Evolutionary conservation across 192 early-diverging fungal genomes (phyloP), one percentile per base, ranked within the genome.

Genomic region (Coemansia sp.): DNA sequence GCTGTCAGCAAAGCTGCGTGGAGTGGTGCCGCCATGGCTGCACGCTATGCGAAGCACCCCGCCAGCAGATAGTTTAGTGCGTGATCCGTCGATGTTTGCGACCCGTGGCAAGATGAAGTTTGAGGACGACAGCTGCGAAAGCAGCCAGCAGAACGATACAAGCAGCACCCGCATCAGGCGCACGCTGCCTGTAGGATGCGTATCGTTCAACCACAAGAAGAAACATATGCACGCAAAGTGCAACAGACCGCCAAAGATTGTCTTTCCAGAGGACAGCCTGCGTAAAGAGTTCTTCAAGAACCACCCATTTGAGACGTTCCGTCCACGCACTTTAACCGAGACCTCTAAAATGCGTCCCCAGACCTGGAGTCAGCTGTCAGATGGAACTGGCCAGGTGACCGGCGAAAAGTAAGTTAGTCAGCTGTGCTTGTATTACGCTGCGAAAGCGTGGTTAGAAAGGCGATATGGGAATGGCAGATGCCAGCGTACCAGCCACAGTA

Each of bases 201-300:
- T 81, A 11, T 43, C 73, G 28, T 48, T 50, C 25, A 23, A 51
- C 11, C 71, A 73, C 67, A 78, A 81, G 58, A 84, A 82, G 63
- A 77, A 81, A 56, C 73, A 84, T 35, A 77, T 90, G 58, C 83
- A 82, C 43, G 85, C 84, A 42, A 77, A 64, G 67, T 80, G 78
- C 32, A 81, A 84, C 27, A 62, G 77, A 65, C 89, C 91, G 44
- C 85, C 82, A 14, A 68, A 64, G 53, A 95, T 98, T 30, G 86
- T 81, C 31, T 98, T 93, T 60, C 91, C 91, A 5, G 94, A 97
- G 75, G 96, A 98, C 76, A 57, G 68, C 54, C 82, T 98, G 58
- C 87, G 96, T 51, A 53, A 81, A 51, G 84, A 82, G 53, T 98
- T 98, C 61, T 98, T 93, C 76, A 81, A 83, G 60, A 88, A 94